phyloP scores from a whole-genome alignment of 192 early-diverging fungal species.

The Kappamyces sp. region DNA sequence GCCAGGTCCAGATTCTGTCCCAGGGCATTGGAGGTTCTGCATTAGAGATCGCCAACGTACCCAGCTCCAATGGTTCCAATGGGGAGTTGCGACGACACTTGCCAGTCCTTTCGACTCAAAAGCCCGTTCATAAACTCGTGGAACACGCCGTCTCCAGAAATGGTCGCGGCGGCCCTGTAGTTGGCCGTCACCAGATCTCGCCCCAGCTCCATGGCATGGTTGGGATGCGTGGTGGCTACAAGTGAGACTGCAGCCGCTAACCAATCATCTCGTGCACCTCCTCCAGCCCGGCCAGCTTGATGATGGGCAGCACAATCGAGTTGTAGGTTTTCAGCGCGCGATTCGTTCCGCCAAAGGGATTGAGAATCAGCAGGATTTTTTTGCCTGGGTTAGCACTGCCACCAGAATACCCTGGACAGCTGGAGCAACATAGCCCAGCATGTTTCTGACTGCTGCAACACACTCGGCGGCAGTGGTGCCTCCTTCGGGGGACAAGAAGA shows the following conservation, averaged over 20 bases:
- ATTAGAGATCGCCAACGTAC: background rate
- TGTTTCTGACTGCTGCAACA: too few species aligned
- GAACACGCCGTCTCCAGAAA: conserved; percentile 76
- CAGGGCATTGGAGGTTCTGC: conserved; percentile 41
- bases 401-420: too few species aligned
- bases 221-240: conserved; percentile 52
- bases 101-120: conserved; percentile 63
- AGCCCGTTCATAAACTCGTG: conserved; percentile 79
- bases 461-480: too few species aligned
- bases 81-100: conserved; percentile 46
- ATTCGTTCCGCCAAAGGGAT: conserved; percentile 70
- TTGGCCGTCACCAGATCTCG: conserved; percentile 41
- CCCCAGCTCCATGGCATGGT: conserved; percentile 61
- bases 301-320: conserved; percentile 48
- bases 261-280: conserved; percentile 23
- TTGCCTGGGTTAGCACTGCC: background rate
- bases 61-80: conserved; percentile 54
- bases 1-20: conserved; percentile 29
- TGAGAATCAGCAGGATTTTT: conserved; percentile 52
- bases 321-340: conserved; percentile 54
- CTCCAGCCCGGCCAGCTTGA: conserved; percentile 53
- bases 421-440: too few species aligned
- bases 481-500: too few species aligned
- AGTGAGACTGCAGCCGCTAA: background rate
- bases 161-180: conserved; percentile 57